phyloP scores from a whole-genome alignment of 2,329 filamentous ascomycete genomes.

The Didymella pomorum region DNA sequence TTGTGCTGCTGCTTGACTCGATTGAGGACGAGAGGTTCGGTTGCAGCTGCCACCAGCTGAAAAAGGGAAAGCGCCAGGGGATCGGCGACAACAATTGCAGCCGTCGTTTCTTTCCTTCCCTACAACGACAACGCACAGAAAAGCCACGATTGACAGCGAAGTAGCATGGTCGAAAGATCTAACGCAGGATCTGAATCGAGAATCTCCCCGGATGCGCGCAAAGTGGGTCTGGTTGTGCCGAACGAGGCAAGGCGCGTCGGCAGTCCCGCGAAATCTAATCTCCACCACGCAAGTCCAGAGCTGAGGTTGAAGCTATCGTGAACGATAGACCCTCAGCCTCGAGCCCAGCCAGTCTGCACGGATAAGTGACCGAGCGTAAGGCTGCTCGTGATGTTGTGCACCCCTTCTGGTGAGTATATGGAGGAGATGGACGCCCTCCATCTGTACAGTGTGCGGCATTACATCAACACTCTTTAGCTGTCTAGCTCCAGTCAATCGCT shows the following conservation, averaged over 20 bases:
- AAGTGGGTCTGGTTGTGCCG: constrained; percentile 10
- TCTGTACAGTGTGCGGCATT: constrained; percentile 17
- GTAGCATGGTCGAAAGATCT: neutral
- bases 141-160: neutral
- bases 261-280: constrained; percentile 17
- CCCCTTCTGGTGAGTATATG: constrained; percentile 9
- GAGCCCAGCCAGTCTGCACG: constrained; percentile 12
- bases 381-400: neutral
- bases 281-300: constrained; percentile 19
- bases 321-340: constrained; percentile 11
- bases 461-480: constrained; percentile 20
- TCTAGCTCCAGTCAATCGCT: constrained; percentile 22
- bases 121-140: neutral
- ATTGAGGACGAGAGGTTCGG: neutral
- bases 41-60: constrained; percentile 4
- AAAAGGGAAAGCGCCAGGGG: constrained; percentile 11
- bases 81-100: neutral
- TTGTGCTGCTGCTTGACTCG: constrained; percentile 10
- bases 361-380: neutral
- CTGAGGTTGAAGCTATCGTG: constrained; percentile 14
- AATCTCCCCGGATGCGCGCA: constrained; percentile 12
- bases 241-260: constrained; percentile 8
- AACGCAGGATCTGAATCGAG: constrained; percentile 15
- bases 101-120: neutral
- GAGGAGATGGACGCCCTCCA: neutral